Evolutionary conservation across 345 rosid species (phyloP).

Genomic region (Hibiscus syriacus): DNA sequence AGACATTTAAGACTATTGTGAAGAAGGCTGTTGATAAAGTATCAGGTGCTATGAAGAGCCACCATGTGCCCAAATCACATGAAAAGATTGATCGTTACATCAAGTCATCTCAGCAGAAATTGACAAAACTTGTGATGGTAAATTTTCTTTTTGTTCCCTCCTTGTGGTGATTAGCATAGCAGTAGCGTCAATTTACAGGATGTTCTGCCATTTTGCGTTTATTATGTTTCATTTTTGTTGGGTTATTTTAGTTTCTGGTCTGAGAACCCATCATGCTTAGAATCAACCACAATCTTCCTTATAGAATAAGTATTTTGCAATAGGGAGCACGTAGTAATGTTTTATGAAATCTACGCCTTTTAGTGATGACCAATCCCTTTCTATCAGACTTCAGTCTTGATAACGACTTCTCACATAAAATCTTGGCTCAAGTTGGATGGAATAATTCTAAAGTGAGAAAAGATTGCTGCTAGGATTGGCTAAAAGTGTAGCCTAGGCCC

Average conservation of each 20-base stretch:
- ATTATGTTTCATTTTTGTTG: conserved; percentile 2
- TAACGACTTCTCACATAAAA: not conserved
- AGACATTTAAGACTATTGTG: conserved; percentile 84
- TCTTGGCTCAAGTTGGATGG: too few relatives aligned
- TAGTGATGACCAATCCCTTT: not conserved
- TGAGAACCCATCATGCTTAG: not conserved
- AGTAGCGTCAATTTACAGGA: not conserved
- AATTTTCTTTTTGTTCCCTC: conserved; percentile 12
- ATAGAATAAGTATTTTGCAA: not conserved
- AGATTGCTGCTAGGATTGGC: not conserved
- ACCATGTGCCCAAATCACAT: conserved; percentile 69
- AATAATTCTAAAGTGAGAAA: too few relatives aligned
- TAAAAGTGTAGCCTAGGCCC: too few relatives aligned
- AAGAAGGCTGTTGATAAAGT: conserved; percentile 91
- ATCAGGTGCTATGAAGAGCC: conserved; percentile 66
- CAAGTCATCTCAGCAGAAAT: conserved; percentile 56
- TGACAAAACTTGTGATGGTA: conserved; percentile 93
- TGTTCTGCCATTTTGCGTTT: not conserved
- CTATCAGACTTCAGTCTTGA: not conserved
- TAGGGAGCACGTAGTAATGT: not conserved
- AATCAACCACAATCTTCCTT: not conserved
- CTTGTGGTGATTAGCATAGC: not conserved
- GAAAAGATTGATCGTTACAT: conserved; percentile 78
- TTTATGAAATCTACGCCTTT: not conserved
- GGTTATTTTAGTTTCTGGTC: not conserved